Base-by-base conservation (phyloP, 2,329 filamentous ascomycete genomes). In the Trichocomaceae sp. region DNA sequence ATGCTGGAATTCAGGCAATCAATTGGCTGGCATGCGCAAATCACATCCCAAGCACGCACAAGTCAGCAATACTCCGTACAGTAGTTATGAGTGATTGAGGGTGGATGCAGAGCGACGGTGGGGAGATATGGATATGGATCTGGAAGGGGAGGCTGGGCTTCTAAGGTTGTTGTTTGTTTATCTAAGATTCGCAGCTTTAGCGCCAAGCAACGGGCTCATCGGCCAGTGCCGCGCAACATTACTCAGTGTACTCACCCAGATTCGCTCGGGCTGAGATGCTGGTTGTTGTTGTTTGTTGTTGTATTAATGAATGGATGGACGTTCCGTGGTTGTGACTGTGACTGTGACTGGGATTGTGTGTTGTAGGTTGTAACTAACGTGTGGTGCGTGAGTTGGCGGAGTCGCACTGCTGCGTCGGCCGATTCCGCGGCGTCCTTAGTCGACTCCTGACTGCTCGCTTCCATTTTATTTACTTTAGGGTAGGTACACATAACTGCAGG, bases 131-230 rank as follows among this genome's bases (percentile, higher is more conserved):
- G n/a, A n/a, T n/a, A n/a, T n/a, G n/a, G n/a, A n/a, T n/a, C n/a
- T n/a, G n/a, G n/a, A 47, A 53, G 33, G 51, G 51, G 51, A 53
- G 51, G 51, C 22, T 42, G 51, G 51, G 41, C 26, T n/a, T n/a
- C n/a, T n/a, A n/a, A n/a, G 22, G 10, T 12, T 53, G 51, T 47
- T 53, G 51, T 47, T 53, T 47, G 47, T 42, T 35, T 35, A 35
- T 35, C 31, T 26, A 26, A n/a, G n/a, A n/a, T n/a, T 26, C 23
- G 23, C 23, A 26, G 7, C 23, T 26, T 26, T 31, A 13, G n/a
- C 51, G 45, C 51, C 51, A 53, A 41, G 51, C 51, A 47, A 47
- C 51, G 51, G 42, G 47, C 31, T n/a, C 44, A 44, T 42, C 50
- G 50, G 46, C 47, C 41, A 35, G 44, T 50, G 52, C 39, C 13